A percentile compares a stretch with the other conserved stretches of the same genome.
Conservation (phyloP, 148 eudicot genomes). For the Rhododendron ovatum region DNA sequence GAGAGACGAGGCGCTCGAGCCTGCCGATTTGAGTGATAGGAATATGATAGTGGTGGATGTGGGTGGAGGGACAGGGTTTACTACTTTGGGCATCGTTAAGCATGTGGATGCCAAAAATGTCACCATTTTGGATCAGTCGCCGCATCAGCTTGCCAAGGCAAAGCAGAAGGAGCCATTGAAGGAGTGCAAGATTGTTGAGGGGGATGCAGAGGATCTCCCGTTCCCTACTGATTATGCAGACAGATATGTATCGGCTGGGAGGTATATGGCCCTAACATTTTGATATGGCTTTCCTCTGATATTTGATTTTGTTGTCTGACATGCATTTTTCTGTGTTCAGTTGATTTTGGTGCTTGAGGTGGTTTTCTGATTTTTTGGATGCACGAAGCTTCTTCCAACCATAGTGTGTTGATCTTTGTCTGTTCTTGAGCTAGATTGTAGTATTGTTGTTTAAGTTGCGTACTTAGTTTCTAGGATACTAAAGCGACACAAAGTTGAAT, state of each 20-base stretch:
- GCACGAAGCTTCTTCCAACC: background rate
- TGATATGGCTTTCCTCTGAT: background rate
- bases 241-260: slow-evolving; percentile 90
- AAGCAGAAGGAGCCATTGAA: slow-evolving; percentile 75
- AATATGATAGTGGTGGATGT: slow-evolving; percentile 71
- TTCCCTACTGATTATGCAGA: slow-evolving; percentile 83
- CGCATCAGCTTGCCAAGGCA: slow-evolving; percentile 91
- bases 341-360: background rate
- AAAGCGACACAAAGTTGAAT: background rate
- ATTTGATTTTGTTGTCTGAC: background rate
- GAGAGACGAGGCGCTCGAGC: slow-evolving; percentile 86
- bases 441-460: background rate
- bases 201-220: slow-evolving; percentile 93
- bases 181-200: slow-evolving; percentile 76
- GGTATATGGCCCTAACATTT: slow-evolving; percentile 30
- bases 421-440: background rate
- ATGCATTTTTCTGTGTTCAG: background rate
- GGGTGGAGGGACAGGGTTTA: slow-evolving; percentile 90
- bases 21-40: slow-evolving; percentile 62
- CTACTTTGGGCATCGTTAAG: slow-evolving; percentile 75
- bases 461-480: background rate
- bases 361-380: background rate
- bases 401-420: background rate
- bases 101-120: slow-evolving; percentile 90
- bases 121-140: slow-evolving; percentile 86